Conservation (phyloP, 129 eudicot species). For the Ambrosia artemisiifolia region DNA sequence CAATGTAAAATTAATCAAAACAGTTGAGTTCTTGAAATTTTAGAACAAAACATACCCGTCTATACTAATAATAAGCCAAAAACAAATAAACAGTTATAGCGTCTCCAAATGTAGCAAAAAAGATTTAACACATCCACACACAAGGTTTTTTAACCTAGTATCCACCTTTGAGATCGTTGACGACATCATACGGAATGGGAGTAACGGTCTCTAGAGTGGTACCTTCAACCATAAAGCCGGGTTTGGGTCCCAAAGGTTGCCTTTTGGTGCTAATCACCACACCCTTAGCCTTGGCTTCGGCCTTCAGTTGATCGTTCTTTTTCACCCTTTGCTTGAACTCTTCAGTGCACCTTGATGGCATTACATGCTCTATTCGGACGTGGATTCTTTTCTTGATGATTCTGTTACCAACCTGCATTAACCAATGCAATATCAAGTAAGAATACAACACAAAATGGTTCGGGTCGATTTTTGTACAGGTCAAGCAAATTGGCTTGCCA, state of each 20-base stretch:
- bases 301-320: constrained; percentile 73
- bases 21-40: neutral
- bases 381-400: constrained; percentile 80
- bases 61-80: neutral
- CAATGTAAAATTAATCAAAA: no score
- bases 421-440: neutral
- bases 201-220: constrained; percentile 83
- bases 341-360: constrained; percentile 77
- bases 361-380: constrained; percentile 83
- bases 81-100: constrained; percentile 9
- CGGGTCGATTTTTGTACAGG: no score
- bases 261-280: constrained; percentile 73
- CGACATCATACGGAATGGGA: constrained; percentile 89
- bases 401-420: constrained; percentile 66
- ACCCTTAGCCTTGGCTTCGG: constrained; percentile 78
- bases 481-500: no score
- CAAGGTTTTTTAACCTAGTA: constrained; percentile 31
- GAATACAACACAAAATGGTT: neutral
- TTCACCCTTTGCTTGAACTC: constrained; percentile 63
- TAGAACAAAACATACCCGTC: constrained; percentile 19
- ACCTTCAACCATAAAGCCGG: constrained; percentile 89
- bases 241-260: constrained; percentile 85
- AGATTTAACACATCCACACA: constrained; percentile 11
- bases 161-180: constrained; percentile 93
- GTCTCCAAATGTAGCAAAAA: constrained; percentile 22